Evolutionary conservation across 2,329 filamentous ascomycete genomes (phyloP).

Genomic region (Nemania abortiva): DNA sequence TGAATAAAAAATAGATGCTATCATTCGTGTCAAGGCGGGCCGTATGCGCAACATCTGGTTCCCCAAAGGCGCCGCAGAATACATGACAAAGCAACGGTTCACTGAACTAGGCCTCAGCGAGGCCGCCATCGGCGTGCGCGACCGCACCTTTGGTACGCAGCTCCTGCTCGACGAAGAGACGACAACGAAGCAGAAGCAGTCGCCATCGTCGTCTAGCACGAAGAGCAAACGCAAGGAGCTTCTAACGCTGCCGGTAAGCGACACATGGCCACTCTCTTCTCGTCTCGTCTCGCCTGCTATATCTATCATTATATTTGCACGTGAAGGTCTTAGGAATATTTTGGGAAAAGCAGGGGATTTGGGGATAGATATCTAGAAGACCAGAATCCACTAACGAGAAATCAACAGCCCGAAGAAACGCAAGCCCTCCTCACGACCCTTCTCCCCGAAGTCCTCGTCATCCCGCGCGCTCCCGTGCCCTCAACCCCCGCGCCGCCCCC

Average conservation of each 20-base stretch:
- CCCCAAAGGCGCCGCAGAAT: conserved; percentile 51
- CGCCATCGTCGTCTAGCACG: conserved; percentile 28
- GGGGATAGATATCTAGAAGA: not conserved
- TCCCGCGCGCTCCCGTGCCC: conserved; percentile 50
- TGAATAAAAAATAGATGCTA: conserved; percentile 46
- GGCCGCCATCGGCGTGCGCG: conserved; percentile 51
- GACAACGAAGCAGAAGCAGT: conserved; percentile 21
- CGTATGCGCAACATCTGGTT: conserved; percentile 54
- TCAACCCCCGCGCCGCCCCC: conserved; percentile 28
- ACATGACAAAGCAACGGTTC: conserved; percentile 53
- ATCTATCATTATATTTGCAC: not conserved
- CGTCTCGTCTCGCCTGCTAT: not conserved
- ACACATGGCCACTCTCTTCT: not conserved
- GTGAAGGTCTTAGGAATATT: not conserved
- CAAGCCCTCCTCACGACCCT: conserved; percentile 52
- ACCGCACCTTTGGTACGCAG: conserved; percentile 50
- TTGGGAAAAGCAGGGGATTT: not conserved
- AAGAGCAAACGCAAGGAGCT: conserved; percentile 46
- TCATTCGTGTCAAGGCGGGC: conserved; percentile 53
- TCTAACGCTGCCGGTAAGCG: conserved; percentile 45
- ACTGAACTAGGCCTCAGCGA: conserved; percentile 50
- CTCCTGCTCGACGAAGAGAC: conserved; percentile 37
- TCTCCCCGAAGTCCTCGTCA: conserved; percentile 55
- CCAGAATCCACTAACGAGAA: conserved; percentile 21
- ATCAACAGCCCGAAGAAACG: conserved; percentile 54